These are phyloP conservation scores for Tanacetum coccineum DNA, from an alignment of 129 eudicot genomes.

Conservation along the genomic window DNA sequence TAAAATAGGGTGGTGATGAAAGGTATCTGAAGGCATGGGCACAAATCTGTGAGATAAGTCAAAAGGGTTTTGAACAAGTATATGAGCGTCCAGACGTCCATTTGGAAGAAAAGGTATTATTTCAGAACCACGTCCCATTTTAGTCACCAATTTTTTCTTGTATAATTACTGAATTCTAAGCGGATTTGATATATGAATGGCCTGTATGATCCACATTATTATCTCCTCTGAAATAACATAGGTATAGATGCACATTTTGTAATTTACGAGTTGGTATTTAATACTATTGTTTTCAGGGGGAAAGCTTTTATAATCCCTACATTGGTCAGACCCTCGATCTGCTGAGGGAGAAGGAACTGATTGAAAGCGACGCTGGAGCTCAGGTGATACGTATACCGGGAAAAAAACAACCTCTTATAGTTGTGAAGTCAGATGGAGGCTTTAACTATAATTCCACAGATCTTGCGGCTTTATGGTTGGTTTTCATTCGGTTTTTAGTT, in stretches of 20 bases:
- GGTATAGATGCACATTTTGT: background rate
- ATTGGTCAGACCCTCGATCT: constrained; percentile 62
- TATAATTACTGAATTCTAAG: too few relatives aligned
- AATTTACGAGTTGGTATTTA: constrained; percentile 3
- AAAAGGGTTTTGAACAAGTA: constrained; percentile 61
- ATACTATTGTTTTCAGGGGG: constrained; percentile 49
- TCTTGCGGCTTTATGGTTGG: too few relatives aligned
- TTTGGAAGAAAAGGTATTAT: constrained; percentile 76
- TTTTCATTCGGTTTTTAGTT: too few relatives aligned
- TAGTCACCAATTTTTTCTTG: too few relatives aligned
- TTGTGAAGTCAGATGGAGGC: too few relatives aligned
- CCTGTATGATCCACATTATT: background rate
- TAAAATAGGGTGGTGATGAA: constrained; percentile 68
- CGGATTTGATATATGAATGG: too few relatives aligned
- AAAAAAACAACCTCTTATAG: too few relatives aligned
- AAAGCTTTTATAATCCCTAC: constrained; percentile 75
- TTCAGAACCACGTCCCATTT: too few relatives aligned
- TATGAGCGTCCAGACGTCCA: constrained; percentile 66
- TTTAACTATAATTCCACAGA: too few relatives aligned
- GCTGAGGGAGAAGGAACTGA: constrained; percentile 54
- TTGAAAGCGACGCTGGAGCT: constrained; percentile 93
- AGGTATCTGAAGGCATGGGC: constrained; percentile 81
- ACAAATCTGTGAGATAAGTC: constrained; percentile 89
- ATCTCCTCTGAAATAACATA: too few relatives aligned
- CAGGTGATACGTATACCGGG: constrained; percentile 79